Conservation (phyloP, 164 flowering plant species). For the Aristolochia contorta region DNA sequence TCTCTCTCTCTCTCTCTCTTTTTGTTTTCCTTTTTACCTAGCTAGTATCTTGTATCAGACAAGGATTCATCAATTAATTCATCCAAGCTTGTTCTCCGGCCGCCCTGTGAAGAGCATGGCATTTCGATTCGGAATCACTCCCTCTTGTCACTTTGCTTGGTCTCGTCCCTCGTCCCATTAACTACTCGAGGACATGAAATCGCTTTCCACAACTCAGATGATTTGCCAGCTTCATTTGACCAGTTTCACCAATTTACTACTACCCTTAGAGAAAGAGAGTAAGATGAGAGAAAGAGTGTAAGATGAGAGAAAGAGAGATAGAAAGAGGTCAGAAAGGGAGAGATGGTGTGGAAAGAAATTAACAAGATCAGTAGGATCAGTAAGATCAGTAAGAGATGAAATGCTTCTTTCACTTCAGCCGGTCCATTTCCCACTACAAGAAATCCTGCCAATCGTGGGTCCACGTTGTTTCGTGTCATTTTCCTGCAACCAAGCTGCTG, state of each 20-base stretch:
- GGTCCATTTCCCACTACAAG: not conserved
- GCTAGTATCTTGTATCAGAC: no score
- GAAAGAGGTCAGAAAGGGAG: not conserved
- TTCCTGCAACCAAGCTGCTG: no score
- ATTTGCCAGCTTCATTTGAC: not conserved
- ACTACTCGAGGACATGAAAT: no score
- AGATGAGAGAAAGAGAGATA: slow-evolving; percentile 2
- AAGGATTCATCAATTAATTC: no score
- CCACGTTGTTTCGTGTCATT: no score
- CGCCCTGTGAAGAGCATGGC: not conserved
- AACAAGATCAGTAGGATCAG: no score
- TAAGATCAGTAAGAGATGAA: not conserved
- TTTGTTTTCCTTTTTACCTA: no score
- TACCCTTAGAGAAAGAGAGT: no score
- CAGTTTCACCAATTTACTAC: not conserved
- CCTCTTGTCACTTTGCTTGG: not conserved
- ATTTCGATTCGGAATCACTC: not conserved
- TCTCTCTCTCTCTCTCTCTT: no score
- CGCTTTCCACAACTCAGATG: not conserved
- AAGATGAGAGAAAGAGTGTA: not conserved
- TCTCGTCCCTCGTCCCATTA: not conserved
- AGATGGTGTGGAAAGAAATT: not conserved
- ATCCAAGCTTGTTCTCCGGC: not conserved
- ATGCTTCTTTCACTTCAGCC: not conserved
- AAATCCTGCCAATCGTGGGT: no score